phyloP scores from a whole-genome alignment of 2,329 filamentous ascomycete species.

The Xylariales sp. region DNA sequence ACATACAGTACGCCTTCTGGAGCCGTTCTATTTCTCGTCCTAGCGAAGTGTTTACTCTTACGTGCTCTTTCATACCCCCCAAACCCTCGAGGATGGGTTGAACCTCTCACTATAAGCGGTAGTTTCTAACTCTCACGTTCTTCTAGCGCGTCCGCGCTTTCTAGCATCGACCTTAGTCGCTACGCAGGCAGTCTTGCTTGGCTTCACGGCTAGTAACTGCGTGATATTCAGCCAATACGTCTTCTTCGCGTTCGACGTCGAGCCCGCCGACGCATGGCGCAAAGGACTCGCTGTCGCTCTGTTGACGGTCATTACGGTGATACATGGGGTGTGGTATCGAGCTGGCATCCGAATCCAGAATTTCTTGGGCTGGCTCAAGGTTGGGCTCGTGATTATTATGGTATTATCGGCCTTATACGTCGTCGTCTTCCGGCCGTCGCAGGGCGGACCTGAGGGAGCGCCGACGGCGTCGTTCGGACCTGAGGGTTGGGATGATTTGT shows the following conservation, averaged over 20 bases:
- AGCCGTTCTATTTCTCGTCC: neutral
- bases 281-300: constrained; percentile 69
- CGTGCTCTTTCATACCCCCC: too few species aligned
- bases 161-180: constrained; percentile 73
- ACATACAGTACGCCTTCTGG: constrained; percentile 60
- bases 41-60: too few species aligned
- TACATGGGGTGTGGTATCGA: constrained; percentile 69
- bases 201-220: constrained; percentile 77
- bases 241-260: constrained; percentile 66
- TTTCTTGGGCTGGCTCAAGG: constrained; percentile 71
- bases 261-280: constrained; percentile 62
- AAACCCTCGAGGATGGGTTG: neutral
- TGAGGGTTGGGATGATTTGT: constrained; percentile 64
- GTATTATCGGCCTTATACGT: constrained; percentile 70
- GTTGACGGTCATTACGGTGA: constrained; percentile 65
- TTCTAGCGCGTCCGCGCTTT: constrained; percentile 64
- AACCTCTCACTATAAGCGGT: neutral
- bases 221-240: constrained; percentile 76
- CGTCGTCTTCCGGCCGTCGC: constrained; percentile 58
- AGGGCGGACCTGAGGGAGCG: constrained; percentile 35
- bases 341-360: constrained; percentile 71
- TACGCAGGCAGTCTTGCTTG: constrained; percentile 71
- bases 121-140: neutral
- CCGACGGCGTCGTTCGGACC: constrained; percentile 20
- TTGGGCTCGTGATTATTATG: constrained; percentile 70